These are phyloP conservation scores for Metschnikowia reukaufii DNA, from an alignment of 805 yeast genomes.

Conservation along the genomic window DNA sequence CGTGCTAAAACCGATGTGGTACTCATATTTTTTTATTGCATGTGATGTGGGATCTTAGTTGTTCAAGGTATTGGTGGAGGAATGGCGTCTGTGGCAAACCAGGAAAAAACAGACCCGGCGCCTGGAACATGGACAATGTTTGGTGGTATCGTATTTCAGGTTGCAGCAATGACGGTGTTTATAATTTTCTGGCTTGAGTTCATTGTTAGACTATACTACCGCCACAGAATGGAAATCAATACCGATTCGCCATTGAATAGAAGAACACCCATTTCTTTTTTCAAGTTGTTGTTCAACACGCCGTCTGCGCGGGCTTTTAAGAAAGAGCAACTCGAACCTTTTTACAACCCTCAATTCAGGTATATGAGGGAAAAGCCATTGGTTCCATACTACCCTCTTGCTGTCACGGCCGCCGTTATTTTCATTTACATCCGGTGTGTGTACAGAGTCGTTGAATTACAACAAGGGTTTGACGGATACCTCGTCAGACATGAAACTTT, in stretches of 20 bases:
- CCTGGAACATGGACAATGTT: slow-evolving; percentile 40
- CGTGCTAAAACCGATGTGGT: slow-evolving; percentile 42
- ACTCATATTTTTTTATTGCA: slow-evolving; percentile 41
- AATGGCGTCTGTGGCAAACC: slow-evolving; percentile 31
- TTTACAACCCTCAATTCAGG: slow-evolving; percentile 29
- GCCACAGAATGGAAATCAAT: slow-evolving; percentile 16
- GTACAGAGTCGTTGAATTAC: slow-evolving; percentile 42
- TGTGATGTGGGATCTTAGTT: slow-evolving; percentile 37
- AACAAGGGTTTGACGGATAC: slow-evolving; percentile 39
- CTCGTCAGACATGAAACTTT: slow-evolving; percentile 37
- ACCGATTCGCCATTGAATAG: slow-evolving; percentile 20
- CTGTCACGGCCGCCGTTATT: slow-evolving; percentile 32
- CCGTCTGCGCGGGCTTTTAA: slow-evolving; percentile 26
- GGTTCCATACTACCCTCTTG: slow-evolving; percentile 35
- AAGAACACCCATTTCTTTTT: slow-evolving; percentile 16
- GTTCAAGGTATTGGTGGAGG: slow-evolving; percentile 45
- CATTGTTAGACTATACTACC: slow-evolving; percentile 32
- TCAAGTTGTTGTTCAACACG: slow-evolving; percentile 27
- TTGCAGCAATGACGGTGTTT: slow-evolving; percentile 39
- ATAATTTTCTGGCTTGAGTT: slow-evolving; percentile 38
- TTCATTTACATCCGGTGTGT: slow-evolving; percentile 36
- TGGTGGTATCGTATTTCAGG: slow-evolving; percentile 40
- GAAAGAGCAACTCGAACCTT: slow-evolving; percentile 26
- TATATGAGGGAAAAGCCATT: slow-evolving; percentile 27
- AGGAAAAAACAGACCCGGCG: slow-evolving; percentile 22